Base-by-base conservation (phyloP, 805 yeast species). In the Candida fluviatilis region DNA sequence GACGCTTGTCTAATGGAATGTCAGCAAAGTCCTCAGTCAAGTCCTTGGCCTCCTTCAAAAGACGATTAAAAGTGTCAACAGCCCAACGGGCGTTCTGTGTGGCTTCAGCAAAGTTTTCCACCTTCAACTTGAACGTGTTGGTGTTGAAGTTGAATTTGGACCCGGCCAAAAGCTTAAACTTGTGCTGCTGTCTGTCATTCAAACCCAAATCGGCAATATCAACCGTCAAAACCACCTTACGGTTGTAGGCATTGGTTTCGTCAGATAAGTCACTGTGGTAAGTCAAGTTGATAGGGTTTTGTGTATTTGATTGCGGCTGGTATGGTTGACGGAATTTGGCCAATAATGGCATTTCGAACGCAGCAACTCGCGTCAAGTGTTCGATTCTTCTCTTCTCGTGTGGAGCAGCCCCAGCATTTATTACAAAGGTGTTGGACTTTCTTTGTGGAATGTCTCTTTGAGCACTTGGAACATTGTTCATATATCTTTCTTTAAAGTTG, bases 301-400 rank as follows among this genome's bases (percentile, higher is more conserved):
- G 65, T 13, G 52, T 55, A 8, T 49, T 48, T 4, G 69, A 48
- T 11, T 69, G 68, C 15, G 82, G 82, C 24, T 53, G 58, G 65
- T 85, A 90, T 42, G 71, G 73, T 60, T 83, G 79, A 49, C 91
- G 82, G 57, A 73, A 84, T 58, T 87, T 80, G 30, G 82, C 80
- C 46, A 93, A 71, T 39, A 79, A 74, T 5, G 99, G 99, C 71
- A 91, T 74, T 58, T 91, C 98, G 63, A 83, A 91, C 0, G 97
- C 96, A 8, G 95, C 87, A 31, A 87, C 71, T 51, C 97, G 75
- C 54, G 82, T 82, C 52, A 82, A 79, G 46, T 84, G 78, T 49
- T 95, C 80, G 49, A 77, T 80, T 47, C 78, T 82, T 54, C 97
- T 76, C 51, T 80, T 85, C 36, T 64, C 57, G 43, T 65, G 69